These are phyloP conservation scores for Sphagnum fallax DNA, from an alignment of 228 moss, liverwort and hornwort genomes.

Conservation along the genomic window DNA sequence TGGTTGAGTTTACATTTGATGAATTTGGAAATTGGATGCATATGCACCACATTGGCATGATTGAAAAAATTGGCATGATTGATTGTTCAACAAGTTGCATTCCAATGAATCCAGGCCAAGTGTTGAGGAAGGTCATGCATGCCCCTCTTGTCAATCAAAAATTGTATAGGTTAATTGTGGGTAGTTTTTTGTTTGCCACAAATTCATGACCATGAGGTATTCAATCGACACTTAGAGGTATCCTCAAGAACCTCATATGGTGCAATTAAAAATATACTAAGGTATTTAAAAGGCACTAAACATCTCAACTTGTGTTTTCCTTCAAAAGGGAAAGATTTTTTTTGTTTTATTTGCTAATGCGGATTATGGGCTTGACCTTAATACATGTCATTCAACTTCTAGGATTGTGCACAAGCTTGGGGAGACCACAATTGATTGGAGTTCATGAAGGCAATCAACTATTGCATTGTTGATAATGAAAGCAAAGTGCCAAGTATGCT, in stretches of 20 bases:
- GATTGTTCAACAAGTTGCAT: not conserved
- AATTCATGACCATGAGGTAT: not conserved
- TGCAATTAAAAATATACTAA: not conserved
- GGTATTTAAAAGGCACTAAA: too few relatives aligned
- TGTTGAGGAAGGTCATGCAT: not conserved
- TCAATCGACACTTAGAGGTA: not conserved
- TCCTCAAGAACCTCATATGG: not conserved
- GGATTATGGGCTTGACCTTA: too few relatives aligned
- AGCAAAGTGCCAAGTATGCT: too few relatives aligned
- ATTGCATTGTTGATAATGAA: too few relatives aligned
- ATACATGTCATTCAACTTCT: too few relatives aligned
- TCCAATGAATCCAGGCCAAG: not conserved
- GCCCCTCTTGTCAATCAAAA: not conserved
- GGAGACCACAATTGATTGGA: too few relatives aligned
- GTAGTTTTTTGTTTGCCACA: not conserved
- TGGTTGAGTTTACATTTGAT: not conserved
- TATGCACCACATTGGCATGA: not conserved
- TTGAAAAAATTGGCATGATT: not conserved
- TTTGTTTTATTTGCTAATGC: too few relatives aligned
- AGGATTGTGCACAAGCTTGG: too few relatives aligned
- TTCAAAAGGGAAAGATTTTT: too few relatives aligned
- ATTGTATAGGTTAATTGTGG: not conserved
- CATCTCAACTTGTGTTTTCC: too few relatives aligned
- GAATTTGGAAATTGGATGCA: not conserved
- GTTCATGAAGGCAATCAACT: too few relatives aligned